These are phyloP conservation scores for Dendryphion nanum DNA, from an alignment of 2,329 filamentous ascomycete genomes.

Conservation along the genomic window DNA sequence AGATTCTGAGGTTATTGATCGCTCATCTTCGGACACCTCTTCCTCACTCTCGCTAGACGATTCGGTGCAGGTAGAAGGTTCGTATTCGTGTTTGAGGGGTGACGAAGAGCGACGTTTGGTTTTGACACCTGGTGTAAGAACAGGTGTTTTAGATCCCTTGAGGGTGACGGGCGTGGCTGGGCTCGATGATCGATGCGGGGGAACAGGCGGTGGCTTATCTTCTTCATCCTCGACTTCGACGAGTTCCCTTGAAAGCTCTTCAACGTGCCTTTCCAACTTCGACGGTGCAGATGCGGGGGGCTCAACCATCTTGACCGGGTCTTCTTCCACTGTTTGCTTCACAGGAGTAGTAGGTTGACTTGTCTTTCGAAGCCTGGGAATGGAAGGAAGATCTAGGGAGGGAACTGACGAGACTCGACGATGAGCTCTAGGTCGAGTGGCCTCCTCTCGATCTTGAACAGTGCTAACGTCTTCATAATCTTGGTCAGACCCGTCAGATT, in stretches of 20 bases:
- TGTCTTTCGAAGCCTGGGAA: conserved; percentile 45
- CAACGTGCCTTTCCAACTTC: conserved; percentile 25
- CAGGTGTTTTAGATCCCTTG: conserved; percentile 44
- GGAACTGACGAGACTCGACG: conserved; percentile 50
- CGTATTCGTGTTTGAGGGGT: conserved; percentile 94
- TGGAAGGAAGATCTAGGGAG: conserved; percentile 45
- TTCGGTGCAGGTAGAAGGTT: conserved; percentile 73
- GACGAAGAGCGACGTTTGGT: conserved; percentile 76
- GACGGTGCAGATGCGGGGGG: conserved; percentile 26
- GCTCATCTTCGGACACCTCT: conserved; percentile 48
- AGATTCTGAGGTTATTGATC: conserved; percentile 47
- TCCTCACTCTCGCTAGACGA: conserved; percentile 59
- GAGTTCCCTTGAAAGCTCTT: conserved; percentile 13
- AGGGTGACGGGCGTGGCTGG: conserved; percentile 47
- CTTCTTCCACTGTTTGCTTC: conserved; percentile 13
- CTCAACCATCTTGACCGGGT: conserved; percentile 12
- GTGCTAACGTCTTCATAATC: conserved; percentile 19
- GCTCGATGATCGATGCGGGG: conserved; percentile 55
- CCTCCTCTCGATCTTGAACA: conserved; percentile 15
- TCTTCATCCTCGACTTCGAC: conserved; percentile 13
- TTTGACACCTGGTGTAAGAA: conserved; percentile 47
- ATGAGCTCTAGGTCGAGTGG: conserved; percentile 39
- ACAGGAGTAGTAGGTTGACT: conserved; percentile 39
- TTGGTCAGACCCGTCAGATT: conserved; percentile 25
- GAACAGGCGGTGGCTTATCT: conserved; percentile 42